Conservation (phyloP, 495 filamentous ascomycete species). For the Chaetomium cochliodes region DNA sequence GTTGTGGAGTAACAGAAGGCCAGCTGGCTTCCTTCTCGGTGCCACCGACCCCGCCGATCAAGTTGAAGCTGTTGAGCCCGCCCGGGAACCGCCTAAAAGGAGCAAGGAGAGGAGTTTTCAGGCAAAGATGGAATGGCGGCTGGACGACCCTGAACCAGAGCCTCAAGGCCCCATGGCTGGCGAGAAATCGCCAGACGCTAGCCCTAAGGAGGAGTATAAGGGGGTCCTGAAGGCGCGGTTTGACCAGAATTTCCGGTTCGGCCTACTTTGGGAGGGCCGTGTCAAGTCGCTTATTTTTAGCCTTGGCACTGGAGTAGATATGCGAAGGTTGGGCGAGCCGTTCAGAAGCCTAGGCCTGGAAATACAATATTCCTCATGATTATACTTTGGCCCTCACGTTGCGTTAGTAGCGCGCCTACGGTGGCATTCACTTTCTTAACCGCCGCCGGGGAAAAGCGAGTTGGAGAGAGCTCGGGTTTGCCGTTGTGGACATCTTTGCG, state of each 20-base stretch:
- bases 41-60: constrained; percentile 30
- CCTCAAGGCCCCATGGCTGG: constrained; percentile 6
- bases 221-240: constrained; percentile 89
- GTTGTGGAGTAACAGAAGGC: constrained; percentile 66
- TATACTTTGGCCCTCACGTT: background rate
- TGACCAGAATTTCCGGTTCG: constrained; percentile 79
- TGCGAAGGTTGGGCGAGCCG: constrained; percentile 66
- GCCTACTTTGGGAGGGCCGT: constrained; percentile 89
- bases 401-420: background rate
- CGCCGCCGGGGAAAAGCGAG: background rate
- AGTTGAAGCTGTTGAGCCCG: constrained; percentile 30
- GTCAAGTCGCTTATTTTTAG: constrained; percentile 92
- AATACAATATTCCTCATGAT: constrained; percentile 83
- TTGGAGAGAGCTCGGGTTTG: background rate
- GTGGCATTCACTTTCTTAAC: background rate
- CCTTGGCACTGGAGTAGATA: constrained; percentile 75
- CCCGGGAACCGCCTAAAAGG: constrained; percentile 30
- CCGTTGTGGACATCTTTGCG: background rate
- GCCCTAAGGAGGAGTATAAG: constrained; percentile 60
- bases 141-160: constrained; percentile 43
- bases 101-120: constrained; percentile 49
- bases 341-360: constrained; percentile 80
- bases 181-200: constrained; percentile 18
- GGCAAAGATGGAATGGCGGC: constrained; percentile 56
- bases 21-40: constrained; percentile 44